phyloP scores from a whole-genome alignment of 768 basidiomycete genomes.

The Udeniomyces megalosporus region DNA sequence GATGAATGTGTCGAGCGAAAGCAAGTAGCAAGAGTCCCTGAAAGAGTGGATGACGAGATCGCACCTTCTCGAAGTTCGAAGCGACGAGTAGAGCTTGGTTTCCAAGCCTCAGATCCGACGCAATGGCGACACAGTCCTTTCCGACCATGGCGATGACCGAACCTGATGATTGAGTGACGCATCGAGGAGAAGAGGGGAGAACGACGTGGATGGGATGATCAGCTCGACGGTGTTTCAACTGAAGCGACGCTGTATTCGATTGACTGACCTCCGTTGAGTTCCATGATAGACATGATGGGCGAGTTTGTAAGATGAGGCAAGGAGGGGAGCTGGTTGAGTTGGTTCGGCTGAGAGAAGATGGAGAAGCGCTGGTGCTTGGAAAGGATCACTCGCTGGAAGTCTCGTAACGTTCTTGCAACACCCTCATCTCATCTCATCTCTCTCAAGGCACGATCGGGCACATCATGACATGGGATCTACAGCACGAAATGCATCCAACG shows the following conservation, averaged over 20 bases:
- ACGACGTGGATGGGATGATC: not conserved
- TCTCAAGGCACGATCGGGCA: too few species aligned
- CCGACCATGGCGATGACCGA: conserved; percentile 99
- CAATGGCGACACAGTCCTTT: conserved; percentile 97
- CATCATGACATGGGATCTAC: too few species aligned
- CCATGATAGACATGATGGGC: conserved; percentile 13
- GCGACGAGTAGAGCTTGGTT: conserved; percentile 73
- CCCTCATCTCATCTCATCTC: too few species aligned
- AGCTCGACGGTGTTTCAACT: not conserved
- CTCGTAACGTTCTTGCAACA: too few species aligned
- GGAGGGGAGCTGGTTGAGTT: too few species aligned
- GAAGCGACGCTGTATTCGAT: too few species aligned
- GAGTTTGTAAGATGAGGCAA: not conserved
- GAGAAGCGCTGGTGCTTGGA: too few species aligned
- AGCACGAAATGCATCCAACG: too few species aligned
- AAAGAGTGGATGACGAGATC: not conserved
- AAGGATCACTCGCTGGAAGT: too few species aligned
- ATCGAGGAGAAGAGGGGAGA: not conserved
- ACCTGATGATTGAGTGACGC: conserved; percentile 33
- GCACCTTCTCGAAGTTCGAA: conserved; percentile 84
- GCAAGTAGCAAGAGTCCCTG: not conserved
- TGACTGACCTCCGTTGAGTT: conserved; percentile 15
- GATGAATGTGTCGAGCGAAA: too few species aligned
- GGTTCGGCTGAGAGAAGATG: too few species aligned
- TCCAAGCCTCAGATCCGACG: conserved; percentile 81